Conservation (phyloP, 164 flowering plant species). For the Aristolochia fimbriata region DNA sequence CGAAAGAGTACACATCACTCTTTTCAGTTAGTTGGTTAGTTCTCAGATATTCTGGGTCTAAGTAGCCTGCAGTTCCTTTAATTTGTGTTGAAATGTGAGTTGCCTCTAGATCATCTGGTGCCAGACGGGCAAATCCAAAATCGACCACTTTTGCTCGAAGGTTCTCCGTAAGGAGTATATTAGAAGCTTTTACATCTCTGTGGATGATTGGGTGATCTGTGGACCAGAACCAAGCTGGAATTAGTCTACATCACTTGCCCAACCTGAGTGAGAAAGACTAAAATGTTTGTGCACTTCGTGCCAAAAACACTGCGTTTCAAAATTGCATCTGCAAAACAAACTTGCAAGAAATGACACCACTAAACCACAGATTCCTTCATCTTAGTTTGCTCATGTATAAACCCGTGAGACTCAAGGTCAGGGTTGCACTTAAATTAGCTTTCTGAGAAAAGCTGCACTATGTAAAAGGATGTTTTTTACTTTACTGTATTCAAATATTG, state of each 20-base stretch:
- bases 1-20: slow-evolving; percentile 86
- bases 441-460: no score
- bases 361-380: no score
- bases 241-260: neutral
- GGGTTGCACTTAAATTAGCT: no score
- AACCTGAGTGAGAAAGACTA: no score
- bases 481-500: no score
- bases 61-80: slow-evolving; percentile 69
- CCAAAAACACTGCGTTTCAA: no score
- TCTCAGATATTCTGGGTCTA: slow-evolving; percentile 75
- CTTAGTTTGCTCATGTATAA: no score
- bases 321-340: no score
- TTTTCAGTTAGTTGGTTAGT: slow-evolving; percentile 68
- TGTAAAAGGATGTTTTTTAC: no score
- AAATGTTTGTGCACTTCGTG: no score
- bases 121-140: slow-evolving; percentile 62
- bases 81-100: slow-evolving; percentile 70
- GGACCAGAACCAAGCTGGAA: neutral
- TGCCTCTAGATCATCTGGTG: slow-evolving; percentile 27
- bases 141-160: slow-evolving; percentile 74
- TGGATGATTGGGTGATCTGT: slow-evolving; percentile 73
- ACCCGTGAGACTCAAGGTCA: no score
- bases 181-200: slow-evolving; percentile 71
- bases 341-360: no score
- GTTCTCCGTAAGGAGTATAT: slow-evolving; percentile 67